Conservation (phyloP, 2,329 filamentous ascomycete species). For the Calonectria hongkongensis region DNA sequence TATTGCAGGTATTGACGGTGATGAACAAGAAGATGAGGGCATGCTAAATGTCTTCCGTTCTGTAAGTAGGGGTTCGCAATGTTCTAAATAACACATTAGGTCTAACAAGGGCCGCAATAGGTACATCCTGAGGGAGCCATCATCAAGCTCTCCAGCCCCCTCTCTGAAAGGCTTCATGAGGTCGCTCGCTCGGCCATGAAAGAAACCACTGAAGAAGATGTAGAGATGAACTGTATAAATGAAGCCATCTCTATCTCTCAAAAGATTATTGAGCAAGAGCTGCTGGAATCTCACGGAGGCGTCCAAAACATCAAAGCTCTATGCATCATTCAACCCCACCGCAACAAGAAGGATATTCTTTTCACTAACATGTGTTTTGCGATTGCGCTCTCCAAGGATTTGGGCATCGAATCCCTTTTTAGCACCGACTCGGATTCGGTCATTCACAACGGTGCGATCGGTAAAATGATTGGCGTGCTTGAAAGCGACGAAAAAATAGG, state of each 20-base stretch:
- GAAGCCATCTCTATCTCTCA: neutral
- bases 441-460: neutral
- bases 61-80: neutral
- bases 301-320: conserved; percentile 7
- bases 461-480: conserved; percentile 10
- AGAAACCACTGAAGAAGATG: neutral
- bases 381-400: neutral
- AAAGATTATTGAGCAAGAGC: neutral
- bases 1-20: conserved; percentile 10
- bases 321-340: conserved; percentile 5
- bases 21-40: conserved; percentile 6
- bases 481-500: conserved; percentile 6
- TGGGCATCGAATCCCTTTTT: neutral
- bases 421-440: conserved; percentile 7
- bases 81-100: neutral
- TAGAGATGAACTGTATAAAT: neutral
- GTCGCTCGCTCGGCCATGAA: neutral
- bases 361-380: conserved; percentile 14
- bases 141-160: neutral
- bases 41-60: conserved; percentile 14
- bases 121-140: conserved; percentile 9
- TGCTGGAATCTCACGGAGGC: neutral
- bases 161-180: conserved; percentile 6
- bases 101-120: neutral
- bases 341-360: conserved; percentile 22